These are phyloP conservation scores for Endothia cerciana DNA, from an alignment of 2,329 filamentous ascomycete species.

Conservation along the genomic window DNA sequence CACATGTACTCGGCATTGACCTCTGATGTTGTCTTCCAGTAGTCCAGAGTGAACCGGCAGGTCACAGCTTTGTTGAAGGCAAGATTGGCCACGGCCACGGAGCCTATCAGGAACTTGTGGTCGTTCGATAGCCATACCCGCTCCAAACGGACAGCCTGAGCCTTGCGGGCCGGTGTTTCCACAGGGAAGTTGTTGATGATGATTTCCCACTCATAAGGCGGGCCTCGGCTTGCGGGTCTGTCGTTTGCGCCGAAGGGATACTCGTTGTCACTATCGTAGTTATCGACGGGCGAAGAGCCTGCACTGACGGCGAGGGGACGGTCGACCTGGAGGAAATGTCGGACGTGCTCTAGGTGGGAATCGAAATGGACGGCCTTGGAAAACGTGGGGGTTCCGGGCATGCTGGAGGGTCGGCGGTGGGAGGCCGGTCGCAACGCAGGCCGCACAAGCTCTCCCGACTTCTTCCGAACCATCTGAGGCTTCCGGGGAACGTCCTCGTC, in stretches of 20 bases:
- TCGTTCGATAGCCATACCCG: slow-evolving; percentile 85
- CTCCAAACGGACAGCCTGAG: slow-evolving; percentile 77
- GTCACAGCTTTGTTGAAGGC: slow-evolving; percentile 87
- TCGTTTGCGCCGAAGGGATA: slow-evolving; percentile 77
- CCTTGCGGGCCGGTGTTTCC: slow-evolving; percentile 64
- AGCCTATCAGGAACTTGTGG: slow-evolving; percentile 84
- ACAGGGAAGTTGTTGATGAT: slow-evolving; percentile 80
- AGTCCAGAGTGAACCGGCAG: slow-evolving; percentile 95
- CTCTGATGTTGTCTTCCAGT: slow-evolving; percentile 98
- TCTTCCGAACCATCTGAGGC: slow-evolving; percentile 95
- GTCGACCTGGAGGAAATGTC: slow-evolving; percentile 94
- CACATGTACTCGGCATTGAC: slow-evolving; percentile 86
- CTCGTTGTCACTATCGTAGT: slow-evolving; percentile 83
- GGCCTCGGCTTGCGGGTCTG: slow-evolving; percentile 46
- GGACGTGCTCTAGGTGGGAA: slow-evolving; percentile 91
- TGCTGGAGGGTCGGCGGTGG: slow-evolving; percentile 85
- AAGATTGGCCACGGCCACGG: slow-evolving; percentile 83
- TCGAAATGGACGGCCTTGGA: slow-evolving; percentile 99
- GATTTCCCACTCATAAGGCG: slow-evolving; percentile 84
- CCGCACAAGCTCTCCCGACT: slow-evolving; percentile 94
- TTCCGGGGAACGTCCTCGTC: slow-evolving; percentile 64
- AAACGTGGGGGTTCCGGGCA: slow-evolving; percentile 96
- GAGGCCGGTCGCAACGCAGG: slow-evolving; percentile 83
- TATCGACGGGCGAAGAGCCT: slow-evolving; percentile 87
- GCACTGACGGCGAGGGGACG: slow-evolving; percentile 95